A percentile compares a stretch with the other conserved stretches of the same genome.
These are phyloP conservation scores for Suillus subaureus DNA, from an alignment of 768 basidiomycete genomes.

Conservation along the genomic window DNA sequence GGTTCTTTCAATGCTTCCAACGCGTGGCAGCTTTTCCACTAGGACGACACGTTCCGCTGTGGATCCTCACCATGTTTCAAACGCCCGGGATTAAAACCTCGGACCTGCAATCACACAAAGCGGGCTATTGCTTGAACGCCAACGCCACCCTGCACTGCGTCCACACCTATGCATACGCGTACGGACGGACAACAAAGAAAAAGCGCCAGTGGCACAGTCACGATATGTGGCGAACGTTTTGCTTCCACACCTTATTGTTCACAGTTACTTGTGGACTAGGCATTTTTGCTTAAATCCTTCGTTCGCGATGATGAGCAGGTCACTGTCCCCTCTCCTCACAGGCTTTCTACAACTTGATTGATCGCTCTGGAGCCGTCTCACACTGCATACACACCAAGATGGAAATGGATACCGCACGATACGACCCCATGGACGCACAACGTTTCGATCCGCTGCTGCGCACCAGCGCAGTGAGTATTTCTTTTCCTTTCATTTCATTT, in stretches of 20 bases:
- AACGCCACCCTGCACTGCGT: background rate
- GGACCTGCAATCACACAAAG: background rate
- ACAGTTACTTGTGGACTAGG: background rate
- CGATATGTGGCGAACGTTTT: background rate
- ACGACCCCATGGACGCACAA: conserved; percentile 33
- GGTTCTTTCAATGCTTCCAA: background rate
- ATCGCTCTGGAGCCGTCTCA: background rate
- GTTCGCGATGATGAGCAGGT: background rate
- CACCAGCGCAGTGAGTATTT: conserved; percentile 25
- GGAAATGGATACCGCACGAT: conserved; percentile 20
- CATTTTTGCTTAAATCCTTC: conserved; percentile 2
- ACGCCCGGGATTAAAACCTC: conserved; percentile 1
- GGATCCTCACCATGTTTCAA: background rate
- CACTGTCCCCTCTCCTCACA: background rate
- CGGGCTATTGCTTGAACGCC: conserved; percentile 7
- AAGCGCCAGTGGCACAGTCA: background rate
- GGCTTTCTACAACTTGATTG: background rate
- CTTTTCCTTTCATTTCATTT: conserved; percentile 9
- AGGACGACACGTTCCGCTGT: background rate
- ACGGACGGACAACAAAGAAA: background rate
- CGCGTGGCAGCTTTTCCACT: background rate
- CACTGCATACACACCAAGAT: background rate
- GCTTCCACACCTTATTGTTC: background rate
- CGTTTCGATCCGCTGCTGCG: conserved; percentile 32
- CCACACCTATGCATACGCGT: background rate